Conservation (phyloP, 371 early-diverging fungal species). For the Mortierella sp. region DNA sequence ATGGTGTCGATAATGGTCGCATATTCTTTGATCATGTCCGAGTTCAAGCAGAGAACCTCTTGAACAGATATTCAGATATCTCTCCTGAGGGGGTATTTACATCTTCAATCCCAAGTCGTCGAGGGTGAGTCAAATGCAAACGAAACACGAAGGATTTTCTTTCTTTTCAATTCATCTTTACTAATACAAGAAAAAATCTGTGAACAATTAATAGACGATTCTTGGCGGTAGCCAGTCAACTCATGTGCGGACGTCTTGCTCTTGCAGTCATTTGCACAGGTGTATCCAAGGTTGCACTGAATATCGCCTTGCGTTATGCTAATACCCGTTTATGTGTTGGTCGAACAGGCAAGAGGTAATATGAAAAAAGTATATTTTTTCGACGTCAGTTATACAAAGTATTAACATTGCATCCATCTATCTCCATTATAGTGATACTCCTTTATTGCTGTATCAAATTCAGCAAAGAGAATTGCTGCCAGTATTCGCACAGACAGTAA, state of each 20-base stretch:
- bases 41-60: conserved; percentile 73
- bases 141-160: too few species aligned
- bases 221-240: conserved; percentile 79
- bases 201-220: too few species aligned
- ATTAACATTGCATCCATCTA: too few species aligned
- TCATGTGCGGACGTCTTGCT: conserved; percentile 76
- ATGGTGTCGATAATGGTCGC: conserved; percentile 77
- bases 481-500: conserved; percentile 71
- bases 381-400: too few species aligned
- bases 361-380: too few species aligned
- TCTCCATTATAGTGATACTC: conserved; percentile 70
- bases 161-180: background rate
- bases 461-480: conserved; percentile 82
- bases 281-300: conserved; percentile 68
- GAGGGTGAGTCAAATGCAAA: conserved; percentile 68
- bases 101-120: conserved; percentile 64
- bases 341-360: conserved; percentile 73
- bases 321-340: conserved; percentile 76
- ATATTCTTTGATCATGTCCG: conserved; percentile 63
- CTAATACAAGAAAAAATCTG: too few species aligned
- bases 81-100: conserved; percentile 68
- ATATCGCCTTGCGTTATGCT: conserved; percentile 77
- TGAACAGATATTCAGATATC: conserved; percentile 79
- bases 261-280: conserved; percentile 75
- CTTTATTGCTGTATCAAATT: conserved; percentile 79